Evolutionary conservation across 768 basidiomycete genomes (phyloP), one percentile per base, ranked within the genome.

Genomic region (Boletus vinaceobasis): DNA sequence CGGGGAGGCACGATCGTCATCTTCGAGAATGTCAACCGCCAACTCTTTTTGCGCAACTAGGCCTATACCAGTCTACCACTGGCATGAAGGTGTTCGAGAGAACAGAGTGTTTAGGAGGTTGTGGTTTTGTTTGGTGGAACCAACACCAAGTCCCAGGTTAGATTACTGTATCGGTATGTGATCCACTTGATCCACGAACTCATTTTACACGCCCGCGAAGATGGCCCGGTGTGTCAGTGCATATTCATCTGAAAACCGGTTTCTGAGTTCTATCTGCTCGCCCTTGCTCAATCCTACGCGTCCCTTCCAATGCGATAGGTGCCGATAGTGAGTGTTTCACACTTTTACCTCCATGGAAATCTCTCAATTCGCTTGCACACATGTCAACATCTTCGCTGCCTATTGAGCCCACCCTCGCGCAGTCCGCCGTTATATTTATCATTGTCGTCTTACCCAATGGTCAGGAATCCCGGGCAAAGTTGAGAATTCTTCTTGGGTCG

Each of bases 1-100:
- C 75, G 77, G 10, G 83, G 83, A 8, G 86, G 87, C 67, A 74
- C 84, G 0, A 84, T 87, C 49, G 84, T 82, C 10, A 82, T 87
- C 43, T 85, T 82, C 61, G 74, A 80, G 57, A 74, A 75, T 40
- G 65, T 81, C 40, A 37, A 68, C n/a, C n/a, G n/a, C n/a, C n/a
- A n/a, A n/a, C n/a, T n/a, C n/a, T n/a, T n/a, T n/a, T n/a, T n/a
- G n/a, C n/a, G n/a, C n/a, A n/a, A n/a, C n/a, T n/a, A n/a, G n/a
- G n/a, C n/a, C n/a, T n/a, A n/a, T n/a, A n/a, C n/a, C n/a, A n/a
- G n/a, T n/a, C n/a, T n/a, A n/a, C n/a, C n/a, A n/a, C n/a, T n/a
- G n/a, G n/a, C n/a, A n/a, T n/a, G n/a, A 73, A 77, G 21, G 72
- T 87, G n/a, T 76, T 82, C 59, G 71, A 77, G 66, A 76, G 86